A percentile compares a stretch with the other conserved stretches of the same genome.
phyloP scores from a whole-genome alignment of 176 grass and related monocot genomes.

The Juncus effusus region DNA sequence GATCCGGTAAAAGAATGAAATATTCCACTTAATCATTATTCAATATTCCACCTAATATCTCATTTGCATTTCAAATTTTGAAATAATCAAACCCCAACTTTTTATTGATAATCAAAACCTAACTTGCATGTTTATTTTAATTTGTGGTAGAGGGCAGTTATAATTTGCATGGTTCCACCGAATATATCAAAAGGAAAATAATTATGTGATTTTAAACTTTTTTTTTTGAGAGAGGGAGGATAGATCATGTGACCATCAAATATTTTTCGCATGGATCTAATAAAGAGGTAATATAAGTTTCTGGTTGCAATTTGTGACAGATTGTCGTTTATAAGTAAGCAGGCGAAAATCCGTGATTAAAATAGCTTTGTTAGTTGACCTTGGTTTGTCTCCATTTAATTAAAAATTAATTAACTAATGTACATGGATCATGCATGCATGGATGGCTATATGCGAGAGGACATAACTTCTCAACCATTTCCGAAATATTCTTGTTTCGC shows the following conservation, averaged over 20 bases:
- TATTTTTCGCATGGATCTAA: conserved; percentile 21
- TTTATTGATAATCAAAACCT: too few relatives aligned
- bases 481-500: conserved; percentile 4
- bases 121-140: too few relatives aligned
- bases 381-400: conserved; percentile 34
- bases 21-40: conserved; percentile 14
- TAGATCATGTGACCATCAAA: conserved; percentile 31
- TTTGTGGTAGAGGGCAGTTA: too few relatives aligned
- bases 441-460: background rate
- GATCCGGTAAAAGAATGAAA: conserved; percentile 15
- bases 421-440: conserved; percentile 17
- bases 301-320: conserved; percentile 25
- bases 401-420: conserved; percentile 3
- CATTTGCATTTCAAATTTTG: too few relatives aligned
- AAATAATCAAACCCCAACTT: too few relatives aligned
- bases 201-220: background rate
- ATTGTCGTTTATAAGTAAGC: conserved; percentile 29
- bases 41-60: background rate
- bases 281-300: conserved; percentile 20
- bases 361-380: conserved; percentile 43
- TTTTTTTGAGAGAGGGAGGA: background rate
- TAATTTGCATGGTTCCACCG: too few relatives aligned
- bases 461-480: conserved; percentile 9
- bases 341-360: conserved; percentile 37
- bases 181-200: too few relatives aligned